Conservation (phyloP, 2,329 filamentous ascomycete genomes). For the Diaporthe citrichinensis region DNA sequence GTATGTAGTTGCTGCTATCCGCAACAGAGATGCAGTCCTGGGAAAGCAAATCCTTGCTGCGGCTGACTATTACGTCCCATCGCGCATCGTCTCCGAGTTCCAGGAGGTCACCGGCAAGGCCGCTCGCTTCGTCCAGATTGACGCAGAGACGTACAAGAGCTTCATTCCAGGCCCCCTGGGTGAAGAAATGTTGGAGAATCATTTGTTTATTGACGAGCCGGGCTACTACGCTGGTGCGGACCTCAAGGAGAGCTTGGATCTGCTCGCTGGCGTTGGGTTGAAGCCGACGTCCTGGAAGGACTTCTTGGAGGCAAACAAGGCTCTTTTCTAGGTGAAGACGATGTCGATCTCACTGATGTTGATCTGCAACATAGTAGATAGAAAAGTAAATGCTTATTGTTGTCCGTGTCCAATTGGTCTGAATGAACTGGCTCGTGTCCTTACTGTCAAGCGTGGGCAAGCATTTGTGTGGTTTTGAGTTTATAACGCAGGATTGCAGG, state of each 20-base stretch:
- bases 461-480: too few species aligned
- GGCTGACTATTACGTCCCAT: conserved; percentile 53
- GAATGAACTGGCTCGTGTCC: too few species aligned
- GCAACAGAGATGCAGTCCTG: conserved; percentile 44
- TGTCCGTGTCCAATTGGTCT: too few species aligned
- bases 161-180: background rate
- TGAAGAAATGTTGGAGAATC: background rate
- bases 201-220: background rate
- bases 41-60: conserved; percentile 55
- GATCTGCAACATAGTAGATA: too few species aligned
- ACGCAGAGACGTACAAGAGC: background rate
- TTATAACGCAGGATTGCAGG: too few species aligned
- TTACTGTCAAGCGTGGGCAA: accelerated
- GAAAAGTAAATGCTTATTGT: too few species aligned
- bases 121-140: background rate
- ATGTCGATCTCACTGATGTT: too few species aligned
- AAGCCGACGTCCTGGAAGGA: background rate
- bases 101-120: conserved; percentile 40
- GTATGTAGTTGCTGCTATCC: conserved; percentile 40
- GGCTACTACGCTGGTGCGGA: conserved; percentile 14
- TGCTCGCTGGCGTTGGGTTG: background rate
- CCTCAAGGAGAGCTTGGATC: background rate
- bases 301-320: background rate
- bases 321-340: background rate
- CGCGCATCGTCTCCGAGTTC: conserved; percentile 49